These are phyloP conservation scores for Physcomitrium patens DNA, from an alignment of 225 moss, liverwort and hornwort genomes.

Conservation along the genomic window DNA sequence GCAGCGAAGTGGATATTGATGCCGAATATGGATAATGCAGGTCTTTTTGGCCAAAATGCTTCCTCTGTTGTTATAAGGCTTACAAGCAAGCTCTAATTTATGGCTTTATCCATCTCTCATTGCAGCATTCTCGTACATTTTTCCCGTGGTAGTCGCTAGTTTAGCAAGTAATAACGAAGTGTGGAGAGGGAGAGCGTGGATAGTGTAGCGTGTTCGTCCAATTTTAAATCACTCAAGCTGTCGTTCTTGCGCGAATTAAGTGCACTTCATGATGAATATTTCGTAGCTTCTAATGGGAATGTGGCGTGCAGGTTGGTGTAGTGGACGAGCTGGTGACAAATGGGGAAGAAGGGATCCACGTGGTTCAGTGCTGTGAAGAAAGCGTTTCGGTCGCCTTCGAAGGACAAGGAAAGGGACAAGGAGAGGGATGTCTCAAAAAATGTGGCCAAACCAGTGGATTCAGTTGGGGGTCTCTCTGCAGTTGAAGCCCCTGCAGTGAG, in stretches of 20 bases:
- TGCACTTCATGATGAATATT: not conserved
- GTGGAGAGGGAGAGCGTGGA: not conserved
- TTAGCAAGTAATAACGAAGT: not conserved
- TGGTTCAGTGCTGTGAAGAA: constrained; percentile 91
- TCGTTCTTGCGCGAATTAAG: not conserved
- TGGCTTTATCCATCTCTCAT: not conserved
- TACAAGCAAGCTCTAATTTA: no score
- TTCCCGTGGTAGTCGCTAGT: not conserved
- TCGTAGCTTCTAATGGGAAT: constrained; percentile 17
- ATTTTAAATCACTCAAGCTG: not conserved
- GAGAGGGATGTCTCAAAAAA: constrained; percentile 53
- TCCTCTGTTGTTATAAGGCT: not conserved
- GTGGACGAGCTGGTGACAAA: constrained; percentile 30
- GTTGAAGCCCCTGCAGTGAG: constrained; percentile 45
- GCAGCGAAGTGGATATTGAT: constrained; percentile 10
- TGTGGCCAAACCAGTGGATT: constrained; percentile 40
- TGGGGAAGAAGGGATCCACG: constrained; percentile 88
- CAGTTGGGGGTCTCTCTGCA: constrained; percentile 26
- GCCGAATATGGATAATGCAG: constrained; percentile 11
- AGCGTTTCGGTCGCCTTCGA: constrained; percentile 87
- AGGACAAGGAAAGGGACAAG: constrained; percentile 58
- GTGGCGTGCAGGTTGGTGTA: constrained; percentile 37
- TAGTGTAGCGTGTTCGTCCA: not conserved
- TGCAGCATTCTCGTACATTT: not conserved
- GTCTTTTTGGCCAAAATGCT: constrained; percentile 5